Base-by-base conservation (phyloP, 2,329 filamentous ascomycete species). In the Fonsecaea nubica region DNA sequence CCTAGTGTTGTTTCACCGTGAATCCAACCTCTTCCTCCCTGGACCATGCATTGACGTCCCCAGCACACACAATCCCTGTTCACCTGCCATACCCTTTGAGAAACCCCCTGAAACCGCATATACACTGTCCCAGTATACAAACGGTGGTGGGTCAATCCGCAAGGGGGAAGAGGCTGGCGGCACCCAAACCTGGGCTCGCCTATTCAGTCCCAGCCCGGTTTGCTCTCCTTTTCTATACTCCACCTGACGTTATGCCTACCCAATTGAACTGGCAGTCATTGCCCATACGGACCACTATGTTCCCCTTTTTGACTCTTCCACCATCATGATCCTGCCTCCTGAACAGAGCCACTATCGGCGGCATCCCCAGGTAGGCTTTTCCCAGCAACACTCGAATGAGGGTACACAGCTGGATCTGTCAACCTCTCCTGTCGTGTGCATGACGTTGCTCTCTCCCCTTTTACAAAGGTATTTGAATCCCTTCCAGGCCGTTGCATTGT, bases 381-480 rank as follows among this genome's bases (percentile, higher is more conserved):
- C 52, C 58, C 64, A 62, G 64, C 62, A 58, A 66, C 64, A 62
- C 32, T 21, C 30, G 21, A 8, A 55, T n/a, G 13, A n/a, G 40
- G 21, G 18, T 8, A 60, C 59, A 59, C 57, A 58, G 62, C 58
- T 12, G 36, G 40, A 58, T 50, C 21, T 59, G 67, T 67, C 67
- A 69, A 63, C 67, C 64, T 63, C 62, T 52, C 58, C 40, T 21
- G 56, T 56, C 25, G 25, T 32, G 38, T 66, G 63, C 65, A 66
- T 68, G 68, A 70, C 68, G 68, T 70, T 36, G 13, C 33, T 2
- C 15, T 42, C 40, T 42, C 40, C 58, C 53, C 61, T 59, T 59
- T 62, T 60, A 25, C 53, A 52, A 64, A 59, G 63, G 25, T 70
- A 70, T 70, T 68, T 70, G 68, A 66, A 70, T 42, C 30, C 33